Percentiles rank a stretch among this genome's conserved stretches.
Conservation (phyloP, 2,329 filamentous ascomycete genomes). For the Arthroderma uncinatum region DNA sequence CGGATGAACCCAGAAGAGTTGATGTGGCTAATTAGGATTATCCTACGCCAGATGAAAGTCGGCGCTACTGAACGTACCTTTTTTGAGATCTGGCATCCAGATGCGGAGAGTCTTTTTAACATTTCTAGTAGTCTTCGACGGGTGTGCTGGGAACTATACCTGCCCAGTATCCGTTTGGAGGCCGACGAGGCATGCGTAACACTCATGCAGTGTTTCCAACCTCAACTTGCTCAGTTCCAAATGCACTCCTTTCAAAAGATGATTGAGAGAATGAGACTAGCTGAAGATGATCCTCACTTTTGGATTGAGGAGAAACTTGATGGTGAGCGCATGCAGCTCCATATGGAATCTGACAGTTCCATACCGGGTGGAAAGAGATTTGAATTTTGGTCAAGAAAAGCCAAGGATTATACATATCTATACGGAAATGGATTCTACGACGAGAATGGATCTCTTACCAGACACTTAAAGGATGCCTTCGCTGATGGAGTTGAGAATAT, state of each 20-base stretch:
- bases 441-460: conserved; percentile 63
- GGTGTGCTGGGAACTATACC: conserved; percentile 86
- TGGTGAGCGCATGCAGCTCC: conserved; percentile 92
- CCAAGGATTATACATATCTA: conserved; percentile 89
- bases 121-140: conserved; percentile 81
- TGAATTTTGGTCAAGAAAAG: conserved; percentile 88
- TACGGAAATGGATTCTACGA: conserved; percentile 72
- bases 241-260: conserved; percentile 71
- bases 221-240: conserved; percentile 87
- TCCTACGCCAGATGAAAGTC: conserved; percentile 67
- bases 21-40: conserved; percentile 88
- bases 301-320: conserved; percentile 99
- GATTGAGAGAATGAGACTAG: conserved; percentile 55
- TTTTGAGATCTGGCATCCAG: conserved; percentile 69
- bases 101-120: conserved; percentile 68
- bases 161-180: conserved; percentile 61
- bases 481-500: conserved; percentile 65
- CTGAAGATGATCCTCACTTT: conserved; percentile 62
- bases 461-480: conserved; percentile 69
- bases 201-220: conserved; percentile 92
- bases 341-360: conserved; percentile 64
- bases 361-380: conserved; percentile 62
- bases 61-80: conserved; percentile 80
- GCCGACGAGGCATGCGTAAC: conserved; percentile 62
- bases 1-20: conserved; percentile 90